A percentile compares a stretch with the other conserved stretches of the same genome.
phyloP scores from a whole-genome alignment of 768 basidiomycete genomes.

The Trametes elegans region DNA sequence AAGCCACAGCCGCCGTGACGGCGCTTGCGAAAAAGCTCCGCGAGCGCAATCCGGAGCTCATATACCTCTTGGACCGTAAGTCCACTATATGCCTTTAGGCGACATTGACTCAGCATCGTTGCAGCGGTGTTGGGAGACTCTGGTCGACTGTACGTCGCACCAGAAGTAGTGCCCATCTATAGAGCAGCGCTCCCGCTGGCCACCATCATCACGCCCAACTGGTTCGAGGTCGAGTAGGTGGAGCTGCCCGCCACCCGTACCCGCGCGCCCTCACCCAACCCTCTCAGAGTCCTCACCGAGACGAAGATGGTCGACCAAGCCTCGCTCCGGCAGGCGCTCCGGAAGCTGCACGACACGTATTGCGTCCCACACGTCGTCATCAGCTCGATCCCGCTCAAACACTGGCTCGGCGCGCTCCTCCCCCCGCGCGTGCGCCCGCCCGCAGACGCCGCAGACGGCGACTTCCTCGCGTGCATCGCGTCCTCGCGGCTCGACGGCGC shows the following conservation, averaged over 20 bases:
- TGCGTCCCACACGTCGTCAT: slow-evolving; percentile 86
- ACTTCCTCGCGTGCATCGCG: slow-evolving; percentile 78
- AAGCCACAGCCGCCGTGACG: slow-evolving; percentile 66
- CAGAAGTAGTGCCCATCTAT: slow-evolving; percentile 86
- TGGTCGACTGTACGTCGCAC: slow-evolving; percentile 83
- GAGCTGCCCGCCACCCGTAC: background rate
- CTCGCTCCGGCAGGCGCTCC: slow-evolving; percentile 68
- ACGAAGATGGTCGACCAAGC: slow-evolving; percentile 60
- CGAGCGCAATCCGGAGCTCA: slow-evolving; percentile 51
- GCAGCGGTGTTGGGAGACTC: slow-evolving; percentile 94
- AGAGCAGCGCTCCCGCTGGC: slow-evolving; percentile 76
- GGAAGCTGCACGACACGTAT: slow-evolving; percentile 72
- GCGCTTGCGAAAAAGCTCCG: slow-evolving; percentile 62
- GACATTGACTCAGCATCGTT: background rate
- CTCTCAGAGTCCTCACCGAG: slow-evolving; percentile 71
- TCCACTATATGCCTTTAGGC: slow-evolving; percentile 5
- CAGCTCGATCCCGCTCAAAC: slow-evolving; percentile 75
- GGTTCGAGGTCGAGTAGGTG: slow-evolving; percentile 91
- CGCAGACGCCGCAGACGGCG: slow-evolving; percentile 27
- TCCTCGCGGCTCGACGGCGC: slow-evolving; percentile 34
- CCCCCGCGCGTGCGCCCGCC: slow-evolving; percentile 43
- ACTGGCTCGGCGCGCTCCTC: slow-evolving; percentile 57
- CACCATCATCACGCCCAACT: slow-evolving; percentile 95
- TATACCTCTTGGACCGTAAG: slow-evolving; percentile 93
- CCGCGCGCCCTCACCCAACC: background rate